These are phyloP conservation scores for Populus hybrid DNA, from an alignment of 441 rosid genomes.

Conservation along the genomic window DNA sequence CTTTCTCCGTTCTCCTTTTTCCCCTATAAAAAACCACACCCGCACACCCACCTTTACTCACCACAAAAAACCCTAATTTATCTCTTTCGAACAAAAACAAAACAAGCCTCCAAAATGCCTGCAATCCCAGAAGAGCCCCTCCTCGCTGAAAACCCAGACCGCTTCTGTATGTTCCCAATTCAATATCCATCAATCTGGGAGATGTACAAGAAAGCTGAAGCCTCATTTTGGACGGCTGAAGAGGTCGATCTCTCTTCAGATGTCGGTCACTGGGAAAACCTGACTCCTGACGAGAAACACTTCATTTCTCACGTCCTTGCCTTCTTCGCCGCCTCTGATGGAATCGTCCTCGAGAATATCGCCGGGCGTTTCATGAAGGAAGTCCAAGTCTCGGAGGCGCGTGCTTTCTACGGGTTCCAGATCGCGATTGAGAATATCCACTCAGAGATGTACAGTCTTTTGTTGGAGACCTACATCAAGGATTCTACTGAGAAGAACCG, in stretches of 20 bases:
- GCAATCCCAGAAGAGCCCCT: slow-evolving; percentile 30
- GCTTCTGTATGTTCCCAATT: slow-evolving; percentile 39
- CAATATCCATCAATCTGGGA: slow-evolving; percentile 36
- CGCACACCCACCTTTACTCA: neutral
- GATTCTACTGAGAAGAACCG: slow-evolving; percentile 27
- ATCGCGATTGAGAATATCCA: slow-evolving; percentile 57
- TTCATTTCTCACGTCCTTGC: slow-evolving; percentile 37
- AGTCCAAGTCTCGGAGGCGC: slow-evolving; percentile 37
- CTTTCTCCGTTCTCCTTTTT: neutral
- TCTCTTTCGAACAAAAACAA: neutral
- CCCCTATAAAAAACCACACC: slow-evolving; percentile 9
- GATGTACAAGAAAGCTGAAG: slow-evolving; percentile 44
- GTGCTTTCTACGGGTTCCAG: slow-evolving; percentile 57
- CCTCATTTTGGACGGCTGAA: slow-evolving; percentile 40
- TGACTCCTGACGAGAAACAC: slow-evolving; percentile 32
- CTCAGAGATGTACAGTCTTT: slow-evolving; percentile 55
- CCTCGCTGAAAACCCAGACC: slow-evolving; percentile 26
- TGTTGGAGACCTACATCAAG: slow-evolving; percentile 48
- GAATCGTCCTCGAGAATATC: slow-evolving; percentile 37
- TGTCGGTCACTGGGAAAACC: slow-evolving; percentile 28
- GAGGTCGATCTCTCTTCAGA: slow-evolving; percentile 39
- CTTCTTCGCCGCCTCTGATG: slow-evolving; percentile 38
- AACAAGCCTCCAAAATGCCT: slow-evolving; percentile 21
- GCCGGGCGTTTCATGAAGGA: slow-evolving; percentile 40
- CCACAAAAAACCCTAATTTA: neutral